Base-by-base conservation (phyloP, 176 grass and related monocot species). In the Oryza brachyantha region DNA sequence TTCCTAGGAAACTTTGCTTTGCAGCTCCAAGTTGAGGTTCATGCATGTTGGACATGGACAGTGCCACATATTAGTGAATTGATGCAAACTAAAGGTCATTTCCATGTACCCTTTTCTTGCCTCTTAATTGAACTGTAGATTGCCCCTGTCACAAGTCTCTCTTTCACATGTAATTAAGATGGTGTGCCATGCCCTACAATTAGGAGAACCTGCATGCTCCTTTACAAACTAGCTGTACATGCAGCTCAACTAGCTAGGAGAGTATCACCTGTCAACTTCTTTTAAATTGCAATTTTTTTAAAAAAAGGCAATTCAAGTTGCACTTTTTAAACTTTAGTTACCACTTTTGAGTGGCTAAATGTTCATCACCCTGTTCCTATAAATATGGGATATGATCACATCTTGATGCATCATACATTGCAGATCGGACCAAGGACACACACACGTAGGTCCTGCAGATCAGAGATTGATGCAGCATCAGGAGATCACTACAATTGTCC, bases 91-190 rank as follows among this genome's bases (percentile, higher is more conserved):
- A 6, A 63, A 64, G 59, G 62, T 38, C 16, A 55, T 1, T 14
- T 22, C 3, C 65, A 67, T 79, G 19, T 61, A 66, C 32, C 75
- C 41, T 48, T 48, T 77, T 40, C 21, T 0, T 10, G 29, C 75
- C 71, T 69, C 8, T 76, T 16, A 55, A 38, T 76, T 9, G 66
- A 71, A 17, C 45, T 9, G 43, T 66, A 42, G 27, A n/a, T 50
- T 22, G 27, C 70, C 21, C 57, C 35, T 14, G 21, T 64, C 74
- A 45, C 9, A 65, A 28, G 58, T 69, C 17, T 72, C 29, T 28
- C 41, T 86, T 54, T 83, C 68, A 74, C 38, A 61, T 61, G 26
- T 24, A n/a, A n/a, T n/a, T n/a, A 78, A 83, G 78, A 59, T 60
- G 27, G 39, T 45, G n/a, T n/a, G n/a, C n/a, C n/a, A n/a, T n/a